Percentiles rank a stretch among this genome's conserved stretches.
These are phyloP conservation scores for Trametopsis cervina DNA, from an alignment of 768 basidiomycete species.

Conservation along the genomic window DNA sequence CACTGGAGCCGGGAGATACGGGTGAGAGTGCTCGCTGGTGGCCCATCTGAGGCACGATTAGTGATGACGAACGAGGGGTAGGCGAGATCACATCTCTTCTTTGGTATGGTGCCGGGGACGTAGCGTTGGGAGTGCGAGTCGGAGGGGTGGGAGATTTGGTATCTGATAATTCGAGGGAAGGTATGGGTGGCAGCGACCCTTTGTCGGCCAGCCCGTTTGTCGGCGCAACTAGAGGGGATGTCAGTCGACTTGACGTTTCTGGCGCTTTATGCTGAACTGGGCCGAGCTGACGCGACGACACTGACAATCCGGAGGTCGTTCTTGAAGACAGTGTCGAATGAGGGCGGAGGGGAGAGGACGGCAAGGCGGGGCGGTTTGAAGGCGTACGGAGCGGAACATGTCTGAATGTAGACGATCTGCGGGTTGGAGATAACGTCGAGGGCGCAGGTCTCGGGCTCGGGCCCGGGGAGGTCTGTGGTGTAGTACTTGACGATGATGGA, in stretches of 20 bases:
- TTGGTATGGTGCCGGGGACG: slow-evolving; percentile 6
- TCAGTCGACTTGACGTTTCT: slow-evolving; percentile 13
- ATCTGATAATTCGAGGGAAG: slow-evolving; percentile 16
- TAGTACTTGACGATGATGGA: slow-evolving; percentile 8
- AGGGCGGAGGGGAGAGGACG: slow-evolving; percentile 31
- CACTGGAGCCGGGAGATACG: slow-evolving; percentile 1
- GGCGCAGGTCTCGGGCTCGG: slow-evolving; percentile 6
- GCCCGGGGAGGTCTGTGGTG: slow-evolving; percentile 2
- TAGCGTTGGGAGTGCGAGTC: slow-evolving; percentile 14
- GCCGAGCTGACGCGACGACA: slow-evolving; percentile 14
- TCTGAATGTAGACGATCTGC: slow-evolving; percentile 46
- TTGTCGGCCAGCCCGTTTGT: slow-evolving; percentile 6
- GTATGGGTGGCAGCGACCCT: slow-evolving; percentile 20
- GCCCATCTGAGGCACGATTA: slow-evolving; percentile 1
- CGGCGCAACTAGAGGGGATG: slow-evolving; percentile 16
- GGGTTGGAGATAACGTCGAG: slow-evolving; percentile 9
- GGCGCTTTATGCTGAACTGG: background rate
- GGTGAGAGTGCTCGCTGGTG: slow-evolving; percentile 1
- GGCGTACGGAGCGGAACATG: slow-evolving; percentile 34
- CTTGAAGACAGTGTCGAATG: slow-evolving; percentile 15
- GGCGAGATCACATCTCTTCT: background rate
- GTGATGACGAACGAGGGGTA: background rate
- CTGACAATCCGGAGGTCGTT: slow-evolving; percentile 14
- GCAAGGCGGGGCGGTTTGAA: slow-evolving; percentile 18
- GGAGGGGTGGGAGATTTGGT: background rate